phyloP scores from a whole-genome alignment of 495 filamentous ascomycete species.

The Trichocladium antarcticum region DNA sequence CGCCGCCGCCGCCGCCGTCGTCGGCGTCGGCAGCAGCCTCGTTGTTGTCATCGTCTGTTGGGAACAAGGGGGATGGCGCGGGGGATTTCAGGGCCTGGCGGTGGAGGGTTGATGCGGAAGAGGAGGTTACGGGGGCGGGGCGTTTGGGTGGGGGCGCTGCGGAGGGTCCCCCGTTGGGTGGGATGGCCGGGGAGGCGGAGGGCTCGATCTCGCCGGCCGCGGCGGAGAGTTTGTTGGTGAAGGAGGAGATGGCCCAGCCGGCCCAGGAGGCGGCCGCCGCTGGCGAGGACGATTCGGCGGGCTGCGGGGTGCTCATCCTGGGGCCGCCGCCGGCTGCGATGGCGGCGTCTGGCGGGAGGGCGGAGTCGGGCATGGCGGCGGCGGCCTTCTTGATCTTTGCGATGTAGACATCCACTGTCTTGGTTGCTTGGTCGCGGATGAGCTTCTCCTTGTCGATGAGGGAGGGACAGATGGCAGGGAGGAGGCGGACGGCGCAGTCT shows the following conservation, averaged over 20 bases:
- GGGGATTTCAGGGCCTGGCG: conserved; percentile 44
- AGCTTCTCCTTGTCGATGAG: conserved; percentile 84
- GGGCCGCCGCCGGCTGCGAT: conserved; percentile 36
- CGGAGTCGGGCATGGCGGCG: conserved; percentile 69
- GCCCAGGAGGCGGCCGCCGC: conserved; percentile 54
- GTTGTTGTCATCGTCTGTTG: no score
- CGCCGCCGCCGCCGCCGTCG: conserved; percentile 47
- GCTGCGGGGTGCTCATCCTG: conserved; percentile 64
- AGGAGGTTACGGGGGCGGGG: conserved; percentile 16
- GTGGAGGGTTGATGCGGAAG: conserved; percentile 43
- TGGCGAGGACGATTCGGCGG: conserved; percentile 43
- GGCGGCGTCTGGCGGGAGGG: conserved; percentile 40
- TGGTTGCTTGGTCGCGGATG: conserved; percentile 80
- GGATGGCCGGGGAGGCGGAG: conserved; percentile 8
- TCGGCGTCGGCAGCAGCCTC: conserved; percentile 29
- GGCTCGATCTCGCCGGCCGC: conserved; percentile 73
- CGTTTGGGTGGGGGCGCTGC: conserved; percentile 17
- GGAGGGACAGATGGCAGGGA: conserved; percentile 71
- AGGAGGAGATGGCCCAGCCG: conserved; percentile 97
- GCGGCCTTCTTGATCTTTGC: conserved; percentile 70
- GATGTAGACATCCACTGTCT: conserved; percentile 82
- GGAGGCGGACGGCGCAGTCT: conserved; percentile 71
- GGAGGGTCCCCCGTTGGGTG: conserved; percentile 20
- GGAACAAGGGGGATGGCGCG: conserved; percentile 29
- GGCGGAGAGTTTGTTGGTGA: conserved; percentile 81